phyloP scores from a whole-genome alignment of 345 rosid genomes.

The Moricandia moricandioides region DNA sequence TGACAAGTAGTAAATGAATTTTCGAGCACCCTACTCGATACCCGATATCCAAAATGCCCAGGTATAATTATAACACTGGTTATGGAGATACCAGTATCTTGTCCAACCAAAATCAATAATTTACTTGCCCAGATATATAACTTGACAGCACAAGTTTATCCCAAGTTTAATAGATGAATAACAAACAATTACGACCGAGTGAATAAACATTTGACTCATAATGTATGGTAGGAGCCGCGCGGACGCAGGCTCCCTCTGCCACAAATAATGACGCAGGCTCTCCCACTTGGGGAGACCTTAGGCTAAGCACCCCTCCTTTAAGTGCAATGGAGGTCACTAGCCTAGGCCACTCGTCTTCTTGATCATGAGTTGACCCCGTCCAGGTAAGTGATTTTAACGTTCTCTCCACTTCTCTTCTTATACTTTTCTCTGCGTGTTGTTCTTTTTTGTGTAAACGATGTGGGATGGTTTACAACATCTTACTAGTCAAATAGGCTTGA shows the following conservation, averaged over 20 bases:
- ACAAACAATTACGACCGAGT: no score
- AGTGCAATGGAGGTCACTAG: constrained; percentile 16
- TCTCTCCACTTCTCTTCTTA: not conserved
- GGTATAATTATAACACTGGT: no score
- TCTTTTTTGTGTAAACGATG: not conserved
- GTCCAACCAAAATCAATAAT: no score
- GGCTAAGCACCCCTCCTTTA: not conserved
- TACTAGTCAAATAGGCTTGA: not conserved
- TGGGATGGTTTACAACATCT: not conserved
- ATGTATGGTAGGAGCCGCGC: not conserved
- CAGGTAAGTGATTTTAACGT: not conserved
- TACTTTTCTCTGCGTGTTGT: not conserved
- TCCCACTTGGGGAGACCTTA: constrained; percentile 12
- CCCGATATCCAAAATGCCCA: no score
- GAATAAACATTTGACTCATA: no score
- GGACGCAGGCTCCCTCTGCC: constrained; percentile 9
- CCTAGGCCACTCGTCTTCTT: constrained; percentile 16
- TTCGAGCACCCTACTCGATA: no score
- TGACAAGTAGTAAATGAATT: no score
- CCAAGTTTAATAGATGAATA: no score
- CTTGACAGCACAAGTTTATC: no score
- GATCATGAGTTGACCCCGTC: constrained; percentile 22
- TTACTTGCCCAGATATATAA: no score
- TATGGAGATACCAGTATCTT: no score
- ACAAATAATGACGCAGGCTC: constrained; percentile 16